Evolutionary conservation across 805 yeast species (phyloP), one percentile per base, ranked within the genome.

Genomic region (Lipomyces chichibuensis): DNA sequence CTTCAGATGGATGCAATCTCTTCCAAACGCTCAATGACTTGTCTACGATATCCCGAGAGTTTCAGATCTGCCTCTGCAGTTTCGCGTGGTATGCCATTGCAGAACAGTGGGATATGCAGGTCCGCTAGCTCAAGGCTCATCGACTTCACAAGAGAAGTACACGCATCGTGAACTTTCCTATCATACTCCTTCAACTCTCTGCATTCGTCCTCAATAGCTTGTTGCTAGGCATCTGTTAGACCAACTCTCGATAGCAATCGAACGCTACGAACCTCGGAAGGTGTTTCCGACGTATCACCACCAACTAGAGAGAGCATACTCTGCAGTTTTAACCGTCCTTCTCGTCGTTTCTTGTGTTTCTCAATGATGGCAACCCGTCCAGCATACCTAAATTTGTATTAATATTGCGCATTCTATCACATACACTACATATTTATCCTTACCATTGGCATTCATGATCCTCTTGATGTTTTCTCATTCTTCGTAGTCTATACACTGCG

Each of bases 401-500:
- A 55, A 52, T 13, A 55, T 5, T 2, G 11, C n/a, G 55, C 6
- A 43, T 14, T n/a, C 49, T 17, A 17, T 17, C 27, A 9, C 5
- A 37, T 37, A 13, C 3, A 60, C 11, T 14, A 17, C n/a, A 60
- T 17, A 17, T 2, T 9, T 55, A 29, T 32, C 13, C 53, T 6
- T 25, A 67, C 71, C 71, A 69, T 57, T 58, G 67, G 46, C 46
- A 54, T 35, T 69, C 71, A 37, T 69, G 70, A 6, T 58, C 68
- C 14, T 67, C 65, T 32, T 69, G 71, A 29, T 69, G 67, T 27
- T 60, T 39, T 51, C 54, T 35, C 66, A 67, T 58, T 8, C 52
- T 54, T 46, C 39, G 55, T n/a, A 67, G 51, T 29, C 71, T 63
- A 5, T 49, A 23, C 7, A 65, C 32, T 2, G 37, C 43, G 8